A percentile compares a stretch with the other conserved stretches of the same genome.
phyloP scores from a whole-genome alignment of 2,329 filamentous ascomycete genomes.

The Acephala macrosclerotiorum region DNA sequence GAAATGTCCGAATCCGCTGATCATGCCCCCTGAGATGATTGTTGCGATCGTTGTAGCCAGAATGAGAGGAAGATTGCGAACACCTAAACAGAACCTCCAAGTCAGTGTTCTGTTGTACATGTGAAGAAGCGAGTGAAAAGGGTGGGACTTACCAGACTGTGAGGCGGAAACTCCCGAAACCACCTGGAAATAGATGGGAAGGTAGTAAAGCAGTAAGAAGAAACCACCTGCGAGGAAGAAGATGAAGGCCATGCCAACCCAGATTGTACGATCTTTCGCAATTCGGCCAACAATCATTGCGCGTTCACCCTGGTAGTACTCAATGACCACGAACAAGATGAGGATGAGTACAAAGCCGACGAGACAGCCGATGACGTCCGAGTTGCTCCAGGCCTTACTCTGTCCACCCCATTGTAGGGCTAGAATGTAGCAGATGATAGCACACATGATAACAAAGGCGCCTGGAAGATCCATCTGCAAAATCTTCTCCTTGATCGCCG shows the following conservation, averaged over 20 bases:
- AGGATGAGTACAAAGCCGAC: constrained; percentile 47
- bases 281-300: constrained; percentile 59
- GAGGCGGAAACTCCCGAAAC: constrained; percentile 44
- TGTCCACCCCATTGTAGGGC: constrained; percentile 57
- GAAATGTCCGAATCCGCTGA: constrained; percentile 46
- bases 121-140: too few relatives aligned
- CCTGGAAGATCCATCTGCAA: constrained; percentile 57
- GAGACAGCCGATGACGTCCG: constrained; percentile 52
- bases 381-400: constrained; percentile 51
- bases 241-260: constrained; percentile 49
- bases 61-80: constrained; percentile 51
- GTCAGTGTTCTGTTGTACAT: too few relatives aligned
- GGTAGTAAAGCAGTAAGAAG: constrained; percentile 55
- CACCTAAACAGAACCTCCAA: neutral
- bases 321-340: constrained; percentile 46
- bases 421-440: constrained; percentile 53
- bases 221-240: constrained; percentile 53
- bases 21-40: constrained; percentile 44
- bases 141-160: constrained; percentile 31
- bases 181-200: constrained; percentile 60
- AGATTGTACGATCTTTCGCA: constrained; percentile 52
- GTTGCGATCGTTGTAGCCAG: constrained; percentile 43
- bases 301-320: constrained; percentile 53
- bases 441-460: constrained; percentile 53
- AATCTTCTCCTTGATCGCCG: constrained; percentile 52